phyloP scores from a whole-genome alignment of 768 basidiomycete genomes.

The Phylloporus sp. region DNA sequence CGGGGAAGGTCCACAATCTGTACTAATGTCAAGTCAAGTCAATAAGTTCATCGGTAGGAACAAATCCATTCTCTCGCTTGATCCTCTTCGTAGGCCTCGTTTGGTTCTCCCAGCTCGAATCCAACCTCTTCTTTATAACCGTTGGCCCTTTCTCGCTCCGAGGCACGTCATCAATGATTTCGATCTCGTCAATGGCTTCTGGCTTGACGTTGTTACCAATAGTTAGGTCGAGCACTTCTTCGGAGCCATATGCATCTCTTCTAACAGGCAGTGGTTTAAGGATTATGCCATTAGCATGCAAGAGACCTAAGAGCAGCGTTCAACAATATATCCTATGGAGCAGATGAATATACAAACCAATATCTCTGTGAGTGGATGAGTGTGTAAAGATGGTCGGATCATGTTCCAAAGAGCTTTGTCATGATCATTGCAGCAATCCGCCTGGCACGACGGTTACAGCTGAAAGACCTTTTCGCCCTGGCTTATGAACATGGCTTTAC shows the following conservation, averaged over 20 bases:
- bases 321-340: not conserved
- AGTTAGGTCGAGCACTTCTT: constrained; percentile 25
- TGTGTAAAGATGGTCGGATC: not conserved
- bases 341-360: constrained; percentile 13
- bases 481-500: constrained; percentile 67
- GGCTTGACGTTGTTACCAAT: constrained; percentile 4
- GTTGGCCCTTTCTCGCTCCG: not conserved
- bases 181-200: constrained; percentile 6
- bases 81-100: constrained; percentile 22
- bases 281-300: constrained; percentile 27
- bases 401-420: not conserved
- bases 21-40: constrained; percentile 26
- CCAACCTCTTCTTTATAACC: constrained; percentile 5
- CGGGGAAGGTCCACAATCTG: not conserved
- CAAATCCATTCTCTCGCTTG: constrained; percentile 20
- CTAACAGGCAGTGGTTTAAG: constrained; percentile 10
- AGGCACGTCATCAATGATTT: constrained; percentile 1
- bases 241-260: not conserved
- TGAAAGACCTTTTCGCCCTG: constrained; percentile 56
- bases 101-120: not conserved
- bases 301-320: constrained; percentile 15
- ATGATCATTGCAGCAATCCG: constrained; percentile 74
- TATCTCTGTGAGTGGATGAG: constrained; percentile 35
- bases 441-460: constrained; percentile 69
- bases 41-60: constrained; percentile 24